Evolutionary conservation across 163 green algal genomes (phyloP).

Genomic region (Scenedesmus sp.): DNA sequence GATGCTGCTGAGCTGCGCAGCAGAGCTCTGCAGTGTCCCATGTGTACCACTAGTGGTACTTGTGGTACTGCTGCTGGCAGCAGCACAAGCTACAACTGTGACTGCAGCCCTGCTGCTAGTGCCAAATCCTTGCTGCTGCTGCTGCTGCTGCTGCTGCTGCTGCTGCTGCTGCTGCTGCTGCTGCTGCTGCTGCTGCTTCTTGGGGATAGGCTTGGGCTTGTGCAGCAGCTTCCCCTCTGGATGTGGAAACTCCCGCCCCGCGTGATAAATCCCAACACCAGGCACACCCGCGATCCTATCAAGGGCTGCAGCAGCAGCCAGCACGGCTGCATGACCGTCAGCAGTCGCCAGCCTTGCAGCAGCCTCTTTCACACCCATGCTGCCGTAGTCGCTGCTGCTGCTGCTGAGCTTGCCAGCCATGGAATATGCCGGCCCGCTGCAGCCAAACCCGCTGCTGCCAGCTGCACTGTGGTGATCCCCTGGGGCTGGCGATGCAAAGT

Average conservation of each 20-base stretch:
- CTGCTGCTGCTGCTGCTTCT: not conserved
- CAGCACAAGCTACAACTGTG: not conserved
- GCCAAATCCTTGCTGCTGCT: not conserved
- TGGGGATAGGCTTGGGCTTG: conserved; percentile 26
- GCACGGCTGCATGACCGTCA: conserved; percentile 29
- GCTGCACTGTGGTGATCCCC: not conserved
- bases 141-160: not conserved
- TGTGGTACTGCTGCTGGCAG: not conserved
- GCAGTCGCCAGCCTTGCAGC: conserved; percentile 8
- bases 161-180: not conserved
- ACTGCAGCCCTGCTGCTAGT: not conserved
- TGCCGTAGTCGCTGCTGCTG: not conserved
- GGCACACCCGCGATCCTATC: conserved; percentile 12
- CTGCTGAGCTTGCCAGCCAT: not conserved
- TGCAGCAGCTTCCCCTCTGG: conserved; percentile 19
- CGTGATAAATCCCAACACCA: conserved; percentile 18
- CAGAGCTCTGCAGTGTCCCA: not conserved
- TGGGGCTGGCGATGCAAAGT: conserved; percentile 1
- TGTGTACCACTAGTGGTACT: too few species aligned
- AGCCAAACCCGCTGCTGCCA: not conserved
- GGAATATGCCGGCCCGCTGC: not conserved
- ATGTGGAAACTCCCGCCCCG: not conserved
- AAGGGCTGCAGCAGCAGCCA: conserved; percentile 23
- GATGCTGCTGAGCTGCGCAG: not conserved
- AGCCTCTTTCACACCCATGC: not conserved